A percentile compares a stretch with the other conserved stretches of the same genome.
These are phyloP conservation scores for Cocos nucifera DNA, from an alignment of 176 grass and related monocot genomes.

Conservation along the genomic window DNA sequence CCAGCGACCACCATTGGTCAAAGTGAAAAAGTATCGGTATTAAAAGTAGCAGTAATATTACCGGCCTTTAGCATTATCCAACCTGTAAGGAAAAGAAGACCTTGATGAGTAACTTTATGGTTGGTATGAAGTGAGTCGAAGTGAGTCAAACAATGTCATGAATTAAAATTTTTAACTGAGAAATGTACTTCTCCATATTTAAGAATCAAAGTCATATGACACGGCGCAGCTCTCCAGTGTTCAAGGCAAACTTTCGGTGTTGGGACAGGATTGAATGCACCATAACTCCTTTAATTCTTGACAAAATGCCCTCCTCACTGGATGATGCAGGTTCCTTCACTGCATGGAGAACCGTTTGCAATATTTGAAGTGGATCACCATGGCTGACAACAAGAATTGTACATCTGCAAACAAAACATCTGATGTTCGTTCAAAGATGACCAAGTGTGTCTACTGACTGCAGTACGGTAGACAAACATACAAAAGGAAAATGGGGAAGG, in stretches of 20 bases:
- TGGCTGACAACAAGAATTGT: slow-evolving; percentile 65
- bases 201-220: slow-evolving; percentile 25
- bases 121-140: too few relatives aligned
- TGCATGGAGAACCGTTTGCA: slow-evolving; percentile 56
- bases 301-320: slow-evolving; percentile 3
- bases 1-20: too few relatives aligned
- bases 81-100: too few relatives aligned
- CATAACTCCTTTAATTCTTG: slow-evolving; percentile 19
- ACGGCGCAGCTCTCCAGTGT: slow-evolving; percentile 55
- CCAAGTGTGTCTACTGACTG: not conserved
- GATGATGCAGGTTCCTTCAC: slow-evolving; percentile 41
- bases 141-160: too few relatives aligned
- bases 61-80: too few relatives aligned
- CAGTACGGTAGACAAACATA: too few relatives aligned
- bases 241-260: slow-evolving; percentile 57
- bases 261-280: slow-evolving; percentile 34
- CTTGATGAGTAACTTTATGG: too few relatives aligned
- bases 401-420: slow-evolving; percentile 24
- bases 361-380: slow-evolving; percentile 81
- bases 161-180: too few relatives aligned
- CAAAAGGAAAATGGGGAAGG: too few relatives aligned
- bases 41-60: too few relatives aligned
- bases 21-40: too few relatives aligned
- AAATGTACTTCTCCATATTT: too few relatives aligned
- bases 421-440: slow-evolving; percentile 6